These are phyloP conservation scores for Nemophila menziesii DNA, from an alignment of 257 asterid species.

Conservation along the genomic window DNA sequence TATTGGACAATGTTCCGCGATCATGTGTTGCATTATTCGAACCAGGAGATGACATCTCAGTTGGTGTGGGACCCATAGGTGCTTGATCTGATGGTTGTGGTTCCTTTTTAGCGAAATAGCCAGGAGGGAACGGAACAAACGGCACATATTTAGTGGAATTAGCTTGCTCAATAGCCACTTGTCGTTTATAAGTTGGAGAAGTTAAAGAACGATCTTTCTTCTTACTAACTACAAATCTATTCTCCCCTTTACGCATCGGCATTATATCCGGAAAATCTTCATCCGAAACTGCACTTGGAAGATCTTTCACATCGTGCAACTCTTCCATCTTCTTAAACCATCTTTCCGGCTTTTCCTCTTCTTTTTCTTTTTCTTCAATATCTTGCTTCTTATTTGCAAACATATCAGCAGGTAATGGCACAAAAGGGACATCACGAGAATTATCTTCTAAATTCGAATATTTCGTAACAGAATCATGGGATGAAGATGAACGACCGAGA, in stretches of 20 bases:
- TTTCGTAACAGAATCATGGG: conserved; percentile 13
- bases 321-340: conserved; percentile 70
- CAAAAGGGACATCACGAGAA: conserved; percentile 21
- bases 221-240: conserved; percentile 57
- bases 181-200: conserved; percentile 67
- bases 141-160: conserved; percentile 53
- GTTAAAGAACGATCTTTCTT: conserved; percentile 65
- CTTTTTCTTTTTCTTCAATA: conserved; percentile 21
- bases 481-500: conserved; percentile 13
- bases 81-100: conserved; percentile 22
- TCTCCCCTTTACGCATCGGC: conserved; percentile 86
- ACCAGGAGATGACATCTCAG: conserved; percentile 11
- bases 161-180: conserved; percentile 55
- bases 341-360: conserved; percentile 44
- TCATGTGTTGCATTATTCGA: conserved; percentile 10
- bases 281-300: conserved; percentile 48
- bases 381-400: conserved; percentile 22
- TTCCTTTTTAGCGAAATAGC: conserved; percentile 56
- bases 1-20: conserved; percentile 8
- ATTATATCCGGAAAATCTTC: conserved; percentile 73
- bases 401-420: conserved; percentile 26
- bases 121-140: conserved; percentile 97
- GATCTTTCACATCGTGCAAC: conserved; percentile 58
- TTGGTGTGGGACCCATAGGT: conserved; percentile 12
- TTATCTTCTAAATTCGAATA: conserved; percentile 18